phyloP scores from a whole-genome alignment of 2,329 filamentous ascomycete genomes.

The Coccinonectria pachysandricola region DNA sequence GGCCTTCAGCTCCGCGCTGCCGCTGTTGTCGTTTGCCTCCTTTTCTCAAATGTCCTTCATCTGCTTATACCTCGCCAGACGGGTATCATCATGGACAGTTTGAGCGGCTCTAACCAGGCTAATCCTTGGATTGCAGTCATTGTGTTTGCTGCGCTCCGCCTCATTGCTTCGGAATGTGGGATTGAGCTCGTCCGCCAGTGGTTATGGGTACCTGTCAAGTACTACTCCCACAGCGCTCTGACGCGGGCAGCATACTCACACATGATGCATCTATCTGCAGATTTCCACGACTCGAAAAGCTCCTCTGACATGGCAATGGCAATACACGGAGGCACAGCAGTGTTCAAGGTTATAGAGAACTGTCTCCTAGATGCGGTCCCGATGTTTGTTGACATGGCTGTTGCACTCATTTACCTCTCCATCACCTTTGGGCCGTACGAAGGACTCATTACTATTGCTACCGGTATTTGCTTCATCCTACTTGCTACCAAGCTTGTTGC shows the following conservation, averaged over 20 bases:
- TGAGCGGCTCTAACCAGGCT: conserved; percentile 40
- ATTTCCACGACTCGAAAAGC: conserved; percentile 52
- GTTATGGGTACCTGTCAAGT: conserved; percentile 49
- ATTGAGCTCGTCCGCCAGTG: conserved; percentile 43
- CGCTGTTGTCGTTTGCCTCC: conserved; percentile 56
- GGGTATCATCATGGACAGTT: conserved; percentile 64
- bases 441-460: conserved; percentile 50
- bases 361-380: conserved; percentile 48
- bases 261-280: conserved; percentile 49
- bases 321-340: conserved; percentile 41
- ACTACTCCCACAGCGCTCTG: conserved; percentile 44
- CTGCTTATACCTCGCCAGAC: conserved; percentile 73
- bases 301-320: conserved; percentile 48
- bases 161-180: conserved; percentile 45
- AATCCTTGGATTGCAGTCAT: conserved; percentile 43
- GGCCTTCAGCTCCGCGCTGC: conserved; percentile 57
- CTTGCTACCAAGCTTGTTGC: conserved; percentile 42
- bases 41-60: conserved; percentile 63
- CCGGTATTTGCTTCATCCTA: conserved; percentile 45
- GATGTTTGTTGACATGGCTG: conserved; percentile 48
- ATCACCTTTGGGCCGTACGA: conserved; percentile 50
- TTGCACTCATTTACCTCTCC: conserved; percentile 51
- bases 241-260: conserved; percentile 47
- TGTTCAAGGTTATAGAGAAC: conserved; percentile 47
- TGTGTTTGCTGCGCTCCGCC: conserved; percentile 39